phyloP scores from a whole-genome alignment of 257 asterid species.

The Galeopsis tetrahit region DNA sequence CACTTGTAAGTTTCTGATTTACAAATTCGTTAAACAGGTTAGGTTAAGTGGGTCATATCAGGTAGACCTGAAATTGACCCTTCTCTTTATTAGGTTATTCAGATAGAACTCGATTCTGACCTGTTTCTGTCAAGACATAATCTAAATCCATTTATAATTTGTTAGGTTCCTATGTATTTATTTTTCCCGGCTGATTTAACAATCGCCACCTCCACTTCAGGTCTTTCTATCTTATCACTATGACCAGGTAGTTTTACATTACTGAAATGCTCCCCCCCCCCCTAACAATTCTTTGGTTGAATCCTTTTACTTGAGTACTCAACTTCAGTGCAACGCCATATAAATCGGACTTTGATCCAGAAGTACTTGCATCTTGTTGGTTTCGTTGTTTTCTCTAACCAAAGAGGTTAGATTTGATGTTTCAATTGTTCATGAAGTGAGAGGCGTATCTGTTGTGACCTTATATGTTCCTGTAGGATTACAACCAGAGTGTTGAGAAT shows the following conservation, averaged over 20 bases:
- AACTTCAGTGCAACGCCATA: conserved; percentile 7
- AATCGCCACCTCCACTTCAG: neutral
- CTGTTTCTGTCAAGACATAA: neutral
- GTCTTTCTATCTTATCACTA: conserved; percentile 15
- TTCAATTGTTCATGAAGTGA: conserved; percentile 10
- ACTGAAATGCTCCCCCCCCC: neutral
- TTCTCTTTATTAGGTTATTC: neutral
- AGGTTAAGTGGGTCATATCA: neutral
- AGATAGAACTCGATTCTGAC: neutral
- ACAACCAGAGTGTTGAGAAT: conserved; percentile 20
- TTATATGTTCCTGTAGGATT: conserved; percentile 19
- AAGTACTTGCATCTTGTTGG: conserved; percentile 7
- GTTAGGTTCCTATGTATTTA: neutral
- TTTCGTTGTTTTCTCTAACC: conserved; percentile 10
- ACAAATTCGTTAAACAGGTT: neutral
- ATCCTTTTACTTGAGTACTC: conserved; percentile 8
- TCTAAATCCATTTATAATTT: neutral
- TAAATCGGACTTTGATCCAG: conserved; percentile 11
- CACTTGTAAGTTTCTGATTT: neutral
- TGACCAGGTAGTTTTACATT: conserved; percentile 1
- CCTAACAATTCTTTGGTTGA: neutral
- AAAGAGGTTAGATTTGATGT: conserved; percentile 18
- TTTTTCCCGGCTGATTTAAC: neutral
- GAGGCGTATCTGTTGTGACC: conserved; percentile 10
- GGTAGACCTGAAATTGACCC: neutral